Evolutionary conservation across 1,284 basidiomycete species (phyloP), one percentile per base, ranked within the genome.

Genomic region (Irpex sp.): DNA sequence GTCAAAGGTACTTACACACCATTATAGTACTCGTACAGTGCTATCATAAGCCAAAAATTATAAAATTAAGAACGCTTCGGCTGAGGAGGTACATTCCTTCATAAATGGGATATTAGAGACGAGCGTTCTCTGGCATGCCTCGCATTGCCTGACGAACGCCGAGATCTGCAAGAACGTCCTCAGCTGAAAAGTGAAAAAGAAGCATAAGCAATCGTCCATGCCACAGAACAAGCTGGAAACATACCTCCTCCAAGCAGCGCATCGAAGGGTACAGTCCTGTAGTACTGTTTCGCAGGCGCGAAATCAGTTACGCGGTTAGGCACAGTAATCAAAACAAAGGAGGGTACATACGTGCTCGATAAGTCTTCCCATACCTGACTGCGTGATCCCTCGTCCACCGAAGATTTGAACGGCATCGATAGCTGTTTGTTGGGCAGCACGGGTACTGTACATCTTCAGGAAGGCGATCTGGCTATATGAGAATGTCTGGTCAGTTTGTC

Each of bases 381-480:
- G 81, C 3, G 92, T 93, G 64, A 93, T 86, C 51, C 89, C 92
- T 67, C 91, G 88, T 34, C 91, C 91, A 68, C 91, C 91, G 67
- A 93, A 92, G 61, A 92, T 81, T 78, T 94, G 85, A 5, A 94
- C 91, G 36, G 92, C 90, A 68, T 93, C 91, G 58, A 85, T 80
- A 15, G 93, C 92, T 15, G 92, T 91, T 60, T 87, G 82, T 71
- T 92, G 90, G 0, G 85, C 88, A 44, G 79, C 79, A 13, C 82
- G 81, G 5, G 91, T 92, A 61, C 81, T 80, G 69, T 86, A 85
- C 78, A 86, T 88, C 81, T 95, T 95, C 73, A 94, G 76, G 63
- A 94, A 79, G 11, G 85, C 93, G 62, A 94, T 91, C 67, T 85
- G 91, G 13, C 91, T 91, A 57, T 37, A 54, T 13, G 31, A 37